Conservation (phyloP, 257 asterid genomes). For the Solanum raphanifolium region DNA sequence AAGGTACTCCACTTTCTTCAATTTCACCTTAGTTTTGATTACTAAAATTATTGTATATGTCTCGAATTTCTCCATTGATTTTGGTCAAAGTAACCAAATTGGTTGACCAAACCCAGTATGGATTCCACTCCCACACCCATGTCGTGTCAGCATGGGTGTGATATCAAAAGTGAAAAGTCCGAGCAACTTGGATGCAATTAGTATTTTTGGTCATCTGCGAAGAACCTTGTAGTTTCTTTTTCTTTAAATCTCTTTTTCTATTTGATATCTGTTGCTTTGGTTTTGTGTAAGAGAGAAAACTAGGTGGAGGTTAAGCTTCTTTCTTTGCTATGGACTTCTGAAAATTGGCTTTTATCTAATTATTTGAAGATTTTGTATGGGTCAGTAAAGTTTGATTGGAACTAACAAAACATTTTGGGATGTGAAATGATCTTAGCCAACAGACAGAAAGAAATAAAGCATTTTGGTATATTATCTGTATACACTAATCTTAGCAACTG, state of each 20-base stretch:
- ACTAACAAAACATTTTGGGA: neutral
- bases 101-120: neutral
- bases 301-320: neutral
- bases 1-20: neutral
- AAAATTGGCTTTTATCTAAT: neutral
- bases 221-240: neutral
- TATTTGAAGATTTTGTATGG: neutral
- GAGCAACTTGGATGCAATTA: neutral
- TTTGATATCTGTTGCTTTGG: neutral
- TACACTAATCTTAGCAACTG: neutral
- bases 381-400: neutral
- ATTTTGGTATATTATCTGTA: neutral
- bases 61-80: neutral
- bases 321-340: neutral
- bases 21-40: neutral
- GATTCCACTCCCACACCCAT: neutral
- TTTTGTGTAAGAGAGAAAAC: neutral
- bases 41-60: neutral
- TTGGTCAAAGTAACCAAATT: neutral
- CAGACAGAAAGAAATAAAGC: neutral
- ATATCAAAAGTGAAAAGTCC: neutral
- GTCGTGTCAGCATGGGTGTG: neutral
- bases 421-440: neutral
- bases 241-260: neutral
- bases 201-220: neutral